Base-by-base conservation (phyloP, 2,329 filamentous ascomycete species). In the Colletotrichum godetiae region DNA sequence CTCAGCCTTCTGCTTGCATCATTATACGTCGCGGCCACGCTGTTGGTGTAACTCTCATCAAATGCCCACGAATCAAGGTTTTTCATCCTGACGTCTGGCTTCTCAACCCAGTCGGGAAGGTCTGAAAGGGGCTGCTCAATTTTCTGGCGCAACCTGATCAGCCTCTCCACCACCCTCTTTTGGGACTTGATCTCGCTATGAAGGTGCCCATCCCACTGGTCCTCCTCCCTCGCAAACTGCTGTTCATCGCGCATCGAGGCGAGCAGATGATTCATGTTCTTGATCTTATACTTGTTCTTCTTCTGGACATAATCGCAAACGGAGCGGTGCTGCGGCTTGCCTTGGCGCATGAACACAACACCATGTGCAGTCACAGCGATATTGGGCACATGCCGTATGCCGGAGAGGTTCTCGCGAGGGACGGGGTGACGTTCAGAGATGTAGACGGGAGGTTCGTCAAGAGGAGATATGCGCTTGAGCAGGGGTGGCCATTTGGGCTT, bases 301-400 rank as follows among this genome's bases (percentile, higher is more conserved):
- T 85, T 83, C 2, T 95, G 77, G 19, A 92, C 86, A 10, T 88
- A 83, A n/a, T 42, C 31, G 27, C 86, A 88, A 24, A 95, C 81
- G n/a, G 82, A 81, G 0, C 79, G 78, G 2, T 92, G 88, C 80
- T 95, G 92, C 5, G 91, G 91, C 80, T 93, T 93, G 74, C 84
- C 87, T 57, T 92, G 81, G 46, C 93, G 90, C 33, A 96, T 80
- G 77, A 95, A 92, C 0, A 92, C 89, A 29, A 91, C 81, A 31
- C 86, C 86, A 53, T 86, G 84, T 2, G 91, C 86, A 4, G 88
- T 86, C 37, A 88, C 83, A 49, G 79, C 80, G 1, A 94, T 78
- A 1, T 83, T 82, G 1, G 93, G 93, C 2, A 94, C 85, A 58
- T 88, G 86, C 27, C 92, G 88, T 15, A 77, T 77, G 1, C 80